A percentile compares a stretch with the other conserved stretches of the same genome.
These are phyloP conservation scores for Sanghuangporus weigelae DNA, from an alignment of 1,284 basidiomycete genomes.

Conservation along the genomic window DNA sequence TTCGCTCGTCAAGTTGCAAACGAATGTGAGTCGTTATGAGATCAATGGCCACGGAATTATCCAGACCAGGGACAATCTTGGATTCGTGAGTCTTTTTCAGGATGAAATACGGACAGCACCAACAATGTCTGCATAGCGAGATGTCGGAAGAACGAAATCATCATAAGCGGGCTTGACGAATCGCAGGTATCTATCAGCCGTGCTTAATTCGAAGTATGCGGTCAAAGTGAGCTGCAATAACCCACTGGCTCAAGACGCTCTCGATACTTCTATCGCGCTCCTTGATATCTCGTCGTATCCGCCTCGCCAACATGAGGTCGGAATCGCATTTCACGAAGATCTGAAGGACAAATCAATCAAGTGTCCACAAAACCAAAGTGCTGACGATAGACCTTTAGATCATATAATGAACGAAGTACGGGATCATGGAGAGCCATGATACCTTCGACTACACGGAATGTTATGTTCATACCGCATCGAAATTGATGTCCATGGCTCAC, in stretches of 20 bases:
- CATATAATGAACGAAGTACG: conserved; percentile 75
- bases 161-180: conserved; percentile 94
- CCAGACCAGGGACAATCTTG: conserved; percentile 87
- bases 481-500: conserved; percentile 33
- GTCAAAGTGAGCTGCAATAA: conserved; percentile 5
- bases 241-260: conserved; percentile 86
- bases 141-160: conserved; percentile 89
- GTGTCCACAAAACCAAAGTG: neutral
- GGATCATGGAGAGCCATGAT: conserved; percentile 89
- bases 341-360: conserved; percentile 31
- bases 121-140: conserved; percentile 85
- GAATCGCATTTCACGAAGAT: conserved; percentile 88
- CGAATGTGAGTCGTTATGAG: conserved; percentile 90
- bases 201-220: neutral
- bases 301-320: conserved; percentile 93
- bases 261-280: conserved; percentile 85
- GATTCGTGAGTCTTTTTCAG: neutral
- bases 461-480: neutral
- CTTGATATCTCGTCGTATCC: conserved; percentile 82
- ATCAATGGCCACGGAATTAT: conserved; percentile 89
- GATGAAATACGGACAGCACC: conserved; percentile 23
- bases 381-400: conserved; percentile 69
- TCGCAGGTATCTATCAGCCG: conserved; percentile 64
- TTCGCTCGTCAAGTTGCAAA: conserved; percentile 76
- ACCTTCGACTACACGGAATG: conserved; percentile 65